A percentile compares a stretch with the other conserved stretches of the same genome.
Evolutionary conservation across 306 rosid genomes (phyloP).

Genomic region (Acacia crassicarpa): DNA sequence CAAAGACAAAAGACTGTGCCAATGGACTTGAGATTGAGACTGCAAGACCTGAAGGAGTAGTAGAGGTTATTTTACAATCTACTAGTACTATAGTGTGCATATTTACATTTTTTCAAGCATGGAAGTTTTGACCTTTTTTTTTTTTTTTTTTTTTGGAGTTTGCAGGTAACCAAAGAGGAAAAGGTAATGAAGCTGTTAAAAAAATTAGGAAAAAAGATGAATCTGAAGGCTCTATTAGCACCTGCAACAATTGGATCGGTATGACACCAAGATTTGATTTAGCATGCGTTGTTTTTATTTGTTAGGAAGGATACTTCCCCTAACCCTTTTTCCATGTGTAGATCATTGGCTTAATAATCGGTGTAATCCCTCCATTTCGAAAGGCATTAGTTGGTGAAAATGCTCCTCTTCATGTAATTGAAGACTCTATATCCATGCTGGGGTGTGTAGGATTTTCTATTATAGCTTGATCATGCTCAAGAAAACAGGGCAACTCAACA

Average conservation of each 20-base stretch:
- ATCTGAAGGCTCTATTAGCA: constrained; percentile 31
- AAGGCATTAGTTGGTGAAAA: constrained; percentile 34
- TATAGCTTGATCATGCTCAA: neutral
- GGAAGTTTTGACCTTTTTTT: neutral
- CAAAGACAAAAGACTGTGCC: neutral
- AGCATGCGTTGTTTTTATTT: neutral
- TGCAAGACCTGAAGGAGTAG: constrained; percentile 6
- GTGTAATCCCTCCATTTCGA: constrained; percentile 31
- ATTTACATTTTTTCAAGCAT: neutral
- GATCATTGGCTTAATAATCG: constrained; percentile 39
- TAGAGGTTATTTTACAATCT: constrained; percentile 10
- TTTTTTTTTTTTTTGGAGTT: neutral
- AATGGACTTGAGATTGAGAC: constrained; percentile 5
- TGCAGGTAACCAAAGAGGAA: constrained; percentile 15
- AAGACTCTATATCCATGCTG: constrained; percentile 37
- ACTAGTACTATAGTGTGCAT: neutral
- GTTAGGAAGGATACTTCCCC: too few species aligned
- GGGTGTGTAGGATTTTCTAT: constrained; percentile 32
- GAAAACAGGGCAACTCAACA: neutral
- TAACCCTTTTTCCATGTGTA: neutral
- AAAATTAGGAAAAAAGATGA: constrained; percentile 7
- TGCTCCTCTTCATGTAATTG: constrained; percentile 39
- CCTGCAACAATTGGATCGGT: constrained; percentile 39
- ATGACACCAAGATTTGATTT: neutral
- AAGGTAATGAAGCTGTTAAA: constrained; percentile 1